Percentiles rank a stretch among this genome's conserved stretches.
Evolutionary conservation across 257 asterid species (phyloP).

Genomic region (Rauvolfia tetraphylla): DNA sequence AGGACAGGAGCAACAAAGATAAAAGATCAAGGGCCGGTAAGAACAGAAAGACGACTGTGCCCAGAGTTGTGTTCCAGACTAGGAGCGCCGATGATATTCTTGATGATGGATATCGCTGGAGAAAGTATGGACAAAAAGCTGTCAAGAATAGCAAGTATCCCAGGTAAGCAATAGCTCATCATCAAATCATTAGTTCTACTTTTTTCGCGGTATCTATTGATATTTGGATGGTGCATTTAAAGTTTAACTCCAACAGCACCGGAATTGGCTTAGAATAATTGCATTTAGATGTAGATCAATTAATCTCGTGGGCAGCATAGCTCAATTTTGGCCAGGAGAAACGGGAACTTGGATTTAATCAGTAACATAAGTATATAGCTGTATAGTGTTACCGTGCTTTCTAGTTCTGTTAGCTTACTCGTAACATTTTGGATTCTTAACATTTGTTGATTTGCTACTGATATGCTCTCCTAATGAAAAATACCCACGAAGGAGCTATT

Average conservation of each 20-base stretch:
- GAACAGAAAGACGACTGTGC: constrained; percentile 27
- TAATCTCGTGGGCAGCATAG: no score
- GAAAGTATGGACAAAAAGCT: constrained; percentile 91
- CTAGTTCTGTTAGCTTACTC: no score
- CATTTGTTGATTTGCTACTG: neutral
- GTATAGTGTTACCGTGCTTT: no score
- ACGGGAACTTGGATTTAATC: no score
- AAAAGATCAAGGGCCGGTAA: constrained; percentile 5
- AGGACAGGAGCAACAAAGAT: neutral
- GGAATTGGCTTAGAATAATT: no score
- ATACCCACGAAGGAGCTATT: constrained; percentile 63
- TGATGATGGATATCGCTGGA: constrained; percentile 95
- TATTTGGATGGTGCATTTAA: no score
- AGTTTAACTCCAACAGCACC: no score
- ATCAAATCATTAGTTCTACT: neutral
- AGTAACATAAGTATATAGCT: no score
- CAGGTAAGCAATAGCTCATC: constrained; percentile 38
- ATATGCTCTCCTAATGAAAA: neutral
- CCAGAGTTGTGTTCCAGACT: constrained; percentile 61
- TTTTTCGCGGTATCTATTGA: neutral
- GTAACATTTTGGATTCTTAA: neutral
- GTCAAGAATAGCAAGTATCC: constrained; percentile 81
- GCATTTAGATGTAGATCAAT: no score
- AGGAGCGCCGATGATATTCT: constrained; percentile 87
- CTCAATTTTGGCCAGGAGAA: no score